Evolutionary conservation across 768 basidiomycete species (phyloP).

Genomic region (Lactarius tabidus): DNA sequence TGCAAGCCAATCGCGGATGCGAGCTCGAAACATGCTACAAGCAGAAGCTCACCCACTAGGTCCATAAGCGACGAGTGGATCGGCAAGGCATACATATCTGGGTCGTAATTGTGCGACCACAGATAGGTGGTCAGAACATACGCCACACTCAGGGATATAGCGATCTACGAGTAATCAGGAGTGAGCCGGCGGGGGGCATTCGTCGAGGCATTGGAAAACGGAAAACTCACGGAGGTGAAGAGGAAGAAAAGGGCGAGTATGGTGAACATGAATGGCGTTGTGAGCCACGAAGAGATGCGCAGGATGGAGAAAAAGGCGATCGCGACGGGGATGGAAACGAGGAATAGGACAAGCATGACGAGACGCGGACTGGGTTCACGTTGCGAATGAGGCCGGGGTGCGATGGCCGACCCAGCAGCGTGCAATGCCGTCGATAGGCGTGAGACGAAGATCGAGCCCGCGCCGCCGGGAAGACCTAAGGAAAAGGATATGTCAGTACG

Average conservation of each 20-base stretch:
- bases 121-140: slow-evolving; percentile 65
- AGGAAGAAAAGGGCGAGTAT: slow-evolving; percentile 65
- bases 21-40: slow-evolving; percentile 72
- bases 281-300: slow-evolving; percentile 70
- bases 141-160: slow-evolving; percentile 65
- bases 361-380: slow-evolving; percentile 39
- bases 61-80: slow-evolving; percentile 89
- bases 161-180: slow-evolving; percentile 46
- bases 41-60: slow-evolving; percentile 73
- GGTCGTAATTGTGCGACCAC: slow-evolving; percentile 76
- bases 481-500: slow-evolving; percentile 1
- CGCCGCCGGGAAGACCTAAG: slow-evolving; percentile 80
- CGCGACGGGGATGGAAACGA: slow-evolving; percentile 78
- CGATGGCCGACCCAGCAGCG: slow-evolving; percentile 40
- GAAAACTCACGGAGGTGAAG: slow-evolving; percentile 66
- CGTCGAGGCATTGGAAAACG: slow-evolving; percentile 8
- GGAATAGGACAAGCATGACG: slow-evolving; percentile 64
- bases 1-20: slow-evolving; percentile 45
- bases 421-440: slow-evolving; percentile 88
- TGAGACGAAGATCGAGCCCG: slow-evolving; percentile 89
- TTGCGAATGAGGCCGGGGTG: slow-evolving; percentile 23
- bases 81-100: slow-evolving; percentile 92
- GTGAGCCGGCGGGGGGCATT: neutral
- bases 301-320: slow-evolving; percentile 68
- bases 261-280: slow-evolving; percentile 65